These are phyloP conservation scores for Talaromyces ruber DNA, from an alignment of 495 filamentous ascomycete genomes.

Conservation along the genomic window DNA sequence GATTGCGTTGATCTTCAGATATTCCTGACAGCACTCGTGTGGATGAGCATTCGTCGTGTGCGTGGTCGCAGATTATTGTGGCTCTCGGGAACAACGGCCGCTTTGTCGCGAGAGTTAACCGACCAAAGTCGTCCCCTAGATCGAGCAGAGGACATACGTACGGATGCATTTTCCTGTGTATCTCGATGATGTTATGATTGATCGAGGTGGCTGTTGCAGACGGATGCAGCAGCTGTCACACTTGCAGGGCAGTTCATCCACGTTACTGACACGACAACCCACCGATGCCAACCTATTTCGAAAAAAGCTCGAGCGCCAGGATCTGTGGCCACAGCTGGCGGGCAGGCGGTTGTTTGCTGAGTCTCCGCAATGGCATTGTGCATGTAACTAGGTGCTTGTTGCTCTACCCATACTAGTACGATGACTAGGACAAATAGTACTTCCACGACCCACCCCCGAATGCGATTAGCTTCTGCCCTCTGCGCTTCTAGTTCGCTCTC, in stretches of 20 bases:
- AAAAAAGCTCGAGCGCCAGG: conserved; percentile 1
- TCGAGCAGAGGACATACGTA: not conserved
- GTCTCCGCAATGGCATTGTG: not conserved
- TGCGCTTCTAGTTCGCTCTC: not conserved
- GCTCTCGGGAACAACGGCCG: not conserved
- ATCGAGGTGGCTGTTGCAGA: not conserved
- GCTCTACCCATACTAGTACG: not conserved
- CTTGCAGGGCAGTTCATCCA: not conserved
- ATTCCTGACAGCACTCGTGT: not conserved
- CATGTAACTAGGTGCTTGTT: not conserved
- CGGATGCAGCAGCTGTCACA: not conserved
- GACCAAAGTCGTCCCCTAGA: not conserved
- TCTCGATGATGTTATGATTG: not conserved
- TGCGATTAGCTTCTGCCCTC: not conserved
- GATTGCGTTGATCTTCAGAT: not conserved
- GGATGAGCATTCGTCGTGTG: not conserved
- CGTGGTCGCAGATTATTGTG: not conserved
- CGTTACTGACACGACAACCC: not conserved
- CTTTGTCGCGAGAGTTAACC: not conserved
- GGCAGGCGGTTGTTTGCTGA: not conserved
- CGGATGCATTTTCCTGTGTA: not conserved
- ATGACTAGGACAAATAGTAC: not conserved
- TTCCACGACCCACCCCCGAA: not conserved
- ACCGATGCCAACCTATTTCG: not conserved
- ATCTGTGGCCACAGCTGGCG: not conserved